A percentile compares a stretch with the other conserved stretches of the same genome.
phyloP scores from a whole-genome alignment of 306 rosid species.

The Begonia peltatifolia region DNA sequence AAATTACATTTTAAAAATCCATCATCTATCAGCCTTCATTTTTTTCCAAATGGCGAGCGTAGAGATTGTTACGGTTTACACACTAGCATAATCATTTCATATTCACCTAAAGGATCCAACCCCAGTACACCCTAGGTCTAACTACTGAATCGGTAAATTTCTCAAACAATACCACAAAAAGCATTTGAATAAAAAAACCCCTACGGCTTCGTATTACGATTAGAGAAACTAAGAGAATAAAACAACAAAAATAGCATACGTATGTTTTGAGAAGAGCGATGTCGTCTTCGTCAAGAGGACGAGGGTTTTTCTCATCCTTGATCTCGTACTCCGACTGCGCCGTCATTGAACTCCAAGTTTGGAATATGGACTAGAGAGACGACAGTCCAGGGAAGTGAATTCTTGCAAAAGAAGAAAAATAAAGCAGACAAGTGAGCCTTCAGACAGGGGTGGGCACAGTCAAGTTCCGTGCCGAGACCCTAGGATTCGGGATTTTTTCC shows the following conservation, averaged over 20 bases:
- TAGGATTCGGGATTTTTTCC: no score
- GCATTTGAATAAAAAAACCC: background rate
- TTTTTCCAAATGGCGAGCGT: no score
- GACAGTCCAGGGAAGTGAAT: background rate
- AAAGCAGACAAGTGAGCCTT: no score
- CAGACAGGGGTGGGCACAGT: no score
- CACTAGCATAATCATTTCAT: no score
- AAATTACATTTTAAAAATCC: no score
- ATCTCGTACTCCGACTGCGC: slow-evolving; percentile 66
- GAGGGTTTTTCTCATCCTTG: slow-evolving; percentile 98
- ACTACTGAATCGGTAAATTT: no score
- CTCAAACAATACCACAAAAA: background rate
- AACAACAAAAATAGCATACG: slow-evolving; percentile 18
- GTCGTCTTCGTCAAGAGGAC: slow-evolving; percentile 93
- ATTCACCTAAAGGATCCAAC: no score
- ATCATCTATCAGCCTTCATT: no score
- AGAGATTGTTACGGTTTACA: no score
- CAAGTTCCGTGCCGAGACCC: no score
- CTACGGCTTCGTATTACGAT: background rate
- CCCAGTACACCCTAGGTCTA: no score
- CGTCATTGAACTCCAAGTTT: slow-evolving; percentile 42
- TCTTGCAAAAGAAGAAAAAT: background rate
- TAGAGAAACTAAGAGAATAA: slow-evolving; percentile 21
- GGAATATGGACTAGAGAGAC: background rate
- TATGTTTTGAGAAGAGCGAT: slow-evolving; percentile 93